These are phyloP conservation scores for Serendipita sp. DNA, from an alignment of 1,284 basidiomycete species.

Conservation along the genomic window DNA sequence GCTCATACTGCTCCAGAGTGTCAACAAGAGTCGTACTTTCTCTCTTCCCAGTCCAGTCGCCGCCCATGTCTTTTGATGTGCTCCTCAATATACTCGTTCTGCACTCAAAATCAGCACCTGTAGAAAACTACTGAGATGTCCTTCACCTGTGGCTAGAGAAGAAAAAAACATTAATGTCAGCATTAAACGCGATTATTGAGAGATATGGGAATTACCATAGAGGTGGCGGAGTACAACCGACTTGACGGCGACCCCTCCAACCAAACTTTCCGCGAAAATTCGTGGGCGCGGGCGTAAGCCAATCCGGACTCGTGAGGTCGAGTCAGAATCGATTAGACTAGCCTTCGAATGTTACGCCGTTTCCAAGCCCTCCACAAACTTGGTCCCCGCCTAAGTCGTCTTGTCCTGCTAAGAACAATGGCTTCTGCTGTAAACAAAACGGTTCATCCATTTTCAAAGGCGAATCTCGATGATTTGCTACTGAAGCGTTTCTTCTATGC, in stretches of 20 bases:
- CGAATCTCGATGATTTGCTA: constrained; percentile 73
- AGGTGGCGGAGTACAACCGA: background rate
- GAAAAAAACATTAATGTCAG: background rate
- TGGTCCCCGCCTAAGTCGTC: background rate
- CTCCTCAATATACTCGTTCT: constrained; percentile 89
- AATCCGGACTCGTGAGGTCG: background rate
- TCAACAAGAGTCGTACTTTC: constrained; percentile 40
- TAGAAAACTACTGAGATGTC: background rate
- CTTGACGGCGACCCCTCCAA: background rate
- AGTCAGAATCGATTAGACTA: background rate
- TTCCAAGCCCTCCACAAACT: background rate
- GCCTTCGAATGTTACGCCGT: background rate
- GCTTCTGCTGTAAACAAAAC: constrained; percentile 54
- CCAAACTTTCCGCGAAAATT: background rate
- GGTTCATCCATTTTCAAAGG: constrained; percentile 82
- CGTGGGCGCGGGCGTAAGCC: background rate
- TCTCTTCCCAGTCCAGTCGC: constrained; percentile 73
- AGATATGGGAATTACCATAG: background rate
- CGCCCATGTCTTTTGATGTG: constrained; percentile 78
- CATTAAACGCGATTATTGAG: background rate
- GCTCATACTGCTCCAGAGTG: constrained; percentile 1
- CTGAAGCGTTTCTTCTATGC: constrained; percentile 95
- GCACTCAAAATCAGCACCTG: constrained; percentile 1
- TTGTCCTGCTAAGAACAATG: constrained; percentile 9
- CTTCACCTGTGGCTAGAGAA: background rate